These are phyloP conservation scores for Ganoderma leucocontextum DNA, from an alignment of 1,284 basidiomycete species.

Conservation along the genomic window DNA sequence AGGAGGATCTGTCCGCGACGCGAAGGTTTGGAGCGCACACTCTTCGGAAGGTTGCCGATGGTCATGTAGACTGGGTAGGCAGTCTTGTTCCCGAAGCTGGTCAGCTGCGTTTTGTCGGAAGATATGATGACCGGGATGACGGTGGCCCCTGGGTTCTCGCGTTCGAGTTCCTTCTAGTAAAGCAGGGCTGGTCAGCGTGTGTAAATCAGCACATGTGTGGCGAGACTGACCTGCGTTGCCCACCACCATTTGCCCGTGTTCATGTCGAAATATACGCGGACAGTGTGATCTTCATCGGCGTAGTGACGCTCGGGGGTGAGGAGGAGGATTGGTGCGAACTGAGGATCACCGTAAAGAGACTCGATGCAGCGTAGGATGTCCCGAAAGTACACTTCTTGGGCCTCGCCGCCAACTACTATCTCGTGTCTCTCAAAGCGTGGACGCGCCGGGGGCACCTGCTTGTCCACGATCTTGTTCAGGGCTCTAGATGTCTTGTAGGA, in stretches of 20 bases:
- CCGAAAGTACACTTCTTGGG: slow-evolving; percentile 38
- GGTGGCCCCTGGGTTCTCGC: too few species aligned
- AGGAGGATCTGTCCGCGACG: slow-evolving; percentile 38
- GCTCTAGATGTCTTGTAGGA: slow-evolving; percentile 41
- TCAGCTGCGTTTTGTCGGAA: too few species aligned
- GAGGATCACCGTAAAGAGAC: slow-evolving; percentile 27
- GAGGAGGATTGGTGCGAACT: slow-evolving; percentile 27
- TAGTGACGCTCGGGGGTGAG: slow-evolving; percentile 45
- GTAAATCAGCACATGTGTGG: slow-evolving; percentile 48
- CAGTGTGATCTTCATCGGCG: too few species aligned
- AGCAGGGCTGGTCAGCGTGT: too few species aligned
- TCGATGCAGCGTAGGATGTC: slow-evolving; percentile 41
- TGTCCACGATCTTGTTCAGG: slow-evolving; percentile 45
- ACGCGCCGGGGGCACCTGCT: slow-evolving; percentile 36
- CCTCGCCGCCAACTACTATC: slow-evolving; percentile 35
- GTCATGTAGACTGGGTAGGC: slow-evolving; percentile 50
- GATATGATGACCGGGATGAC: too few species aligned
- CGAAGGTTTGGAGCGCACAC: slow-evolving; percentile 39
- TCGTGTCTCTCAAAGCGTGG: slow-evolving; percentile 34
- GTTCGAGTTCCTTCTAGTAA: slow-evolving; percentile 48
- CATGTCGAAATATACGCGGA: too few species aligned
- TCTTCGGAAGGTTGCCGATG: slow-evolving; percentile 47
- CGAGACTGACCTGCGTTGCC: too few species aligned
- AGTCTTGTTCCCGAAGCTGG: slow-evolving; percentile 46
- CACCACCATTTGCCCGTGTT: too few species aligned